phyloP scores from a whole-genome alignment of 208 protist species.

The Herpetomonas tarakana region DNA sequence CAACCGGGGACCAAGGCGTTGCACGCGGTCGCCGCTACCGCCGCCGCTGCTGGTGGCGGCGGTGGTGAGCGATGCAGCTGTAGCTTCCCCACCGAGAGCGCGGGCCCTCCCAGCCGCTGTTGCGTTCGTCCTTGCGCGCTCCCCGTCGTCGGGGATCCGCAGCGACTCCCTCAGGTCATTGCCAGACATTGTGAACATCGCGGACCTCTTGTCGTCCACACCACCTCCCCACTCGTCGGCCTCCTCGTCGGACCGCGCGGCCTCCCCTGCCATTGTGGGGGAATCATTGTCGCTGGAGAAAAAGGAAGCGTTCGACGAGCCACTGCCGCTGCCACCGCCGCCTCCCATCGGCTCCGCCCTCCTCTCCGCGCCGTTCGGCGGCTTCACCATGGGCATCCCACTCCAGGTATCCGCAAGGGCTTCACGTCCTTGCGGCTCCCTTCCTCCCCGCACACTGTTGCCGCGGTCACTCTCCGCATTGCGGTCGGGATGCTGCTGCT shows the following conservation, averaged over 20 bases:
- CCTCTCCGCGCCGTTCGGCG: too few species aligned
- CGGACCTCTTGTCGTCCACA: neutral
- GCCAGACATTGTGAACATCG: conserved; percentile 7
- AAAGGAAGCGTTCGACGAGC: conserved; percentile 2
- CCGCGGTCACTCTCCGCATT: neutral
- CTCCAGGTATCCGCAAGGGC: neutral
- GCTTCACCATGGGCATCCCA: neutral
- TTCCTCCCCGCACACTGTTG: too few species aligned
- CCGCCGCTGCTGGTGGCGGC: neutral
- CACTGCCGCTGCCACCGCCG: conserved; percentile 1
- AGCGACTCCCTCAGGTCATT: conserved; percentile 5
- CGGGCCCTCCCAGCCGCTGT: neutral
- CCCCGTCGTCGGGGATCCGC: conserved; percentile 2
- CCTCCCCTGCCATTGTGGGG: neutral
- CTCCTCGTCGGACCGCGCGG: neutral
- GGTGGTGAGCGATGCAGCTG: neutral
- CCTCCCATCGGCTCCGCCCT: neutral
- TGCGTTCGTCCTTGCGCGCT: neutral
- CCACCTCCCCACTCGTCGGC: neutral
- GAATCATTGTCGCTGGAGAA: conserved; percentile 3
- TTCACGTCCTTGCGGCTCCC: too few species aligned
- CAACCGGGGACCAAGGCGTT: too few species aligned
- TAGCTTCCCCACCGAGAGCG: neutral
- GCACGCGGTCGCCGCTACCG: too few species aligned
- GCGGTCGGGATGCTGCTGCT: neutral